Evolutionary conservation across 768 basidiomycete species (phyloP).

Genomic region (Hygrophorus pudorinus): DNA sequence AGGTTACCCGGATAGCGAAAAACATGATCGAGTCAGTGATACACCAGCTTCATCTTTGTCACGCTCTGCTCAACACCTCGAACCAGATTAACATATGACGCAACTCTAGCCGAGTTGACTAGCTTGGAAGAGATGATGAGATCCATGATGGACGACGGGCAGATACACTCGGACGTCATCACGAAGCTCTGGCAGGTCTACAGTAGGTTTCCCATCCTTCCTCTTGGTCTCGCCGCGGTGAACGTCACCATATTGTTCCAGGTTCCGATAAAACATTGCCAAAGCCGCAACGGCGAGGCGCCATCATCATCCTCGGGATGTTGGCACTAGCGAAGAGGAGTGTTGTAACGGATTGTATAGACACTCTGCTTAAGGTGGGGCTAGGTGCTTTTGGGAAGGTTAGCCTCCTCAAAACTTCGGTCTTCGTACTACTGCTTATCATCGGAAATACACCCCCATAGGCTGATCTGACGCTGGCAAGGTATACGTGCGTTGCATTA

Average conservation of each 20-base stretch:
- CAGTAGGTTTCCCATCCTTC: conserved; percentile 45
- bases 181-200: conserved; percentile 95
- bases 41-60: background rate
- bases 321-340: conserved; percentile 78
- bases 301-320: conserved; percentile 97
- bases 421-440: background rate
- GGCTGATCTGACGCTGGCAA: conserved; percentile 82
- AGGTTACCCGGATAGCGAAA: conserved; percentile 87
- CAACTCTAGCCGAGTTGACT: conserved; percentile 90
- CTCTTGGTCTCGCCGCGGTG: background rate
- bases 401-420: conserved; percentile 1
- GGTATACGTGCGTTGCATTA: conserved; percentile 89
- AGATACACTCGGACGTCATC: conserved; percentile 77
- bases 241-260: conserved; percentile 18
- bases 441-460: conserved; percentile 18
- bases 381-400: conserved; percentile 81
- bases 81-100: conserved; percentile 75
- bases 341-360: conserved; percentile 67
- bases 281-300: conserved; percentile 79
- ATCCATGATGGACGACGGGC: conserved; percentile 87
- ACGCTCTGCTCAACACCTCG: background rate
- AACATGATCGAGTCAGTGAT: conserved; percentile 87
- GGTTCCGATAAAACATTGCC: conserved; percentile 71
- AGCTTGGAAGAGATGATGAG: conserved; percentile 95
- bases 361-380: conserved; percentile 78